A percentile compares a stretch with the other conserved stretches of the same genome.
phyloP scores from a whole-genome alignment of 148 eudicot genomes.

The Chenopodium suecicum region DNA sequence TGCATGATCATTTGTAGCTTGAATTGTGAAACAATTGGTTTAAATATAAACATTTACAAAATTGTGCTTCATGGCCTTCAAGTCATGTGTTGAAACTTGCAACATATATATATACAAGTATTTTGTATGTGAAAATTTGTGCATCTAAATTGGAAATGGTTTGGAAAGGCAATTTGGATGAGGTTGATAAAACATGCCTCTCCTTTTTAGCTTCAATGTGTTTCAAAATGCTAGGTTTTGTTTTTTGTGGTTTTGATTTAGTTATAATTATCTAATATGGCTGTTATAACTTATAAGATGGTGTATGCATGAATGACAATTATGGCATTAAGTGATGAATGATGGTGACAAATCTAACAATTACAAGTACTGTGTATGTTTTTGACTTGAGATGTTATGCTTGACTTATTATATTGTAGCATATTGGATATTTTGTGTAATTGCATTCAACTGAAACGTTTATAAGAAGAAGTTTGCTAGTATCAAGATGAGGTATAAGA shows the following conservation, averaged over 20 bases:
- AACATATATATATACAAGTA: too few species aligned
- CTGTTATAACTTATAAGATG: background rate
- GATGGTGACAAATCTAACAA: background rate
- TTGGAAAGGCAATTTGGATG: background rate
- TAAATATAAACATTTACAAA: background rate
- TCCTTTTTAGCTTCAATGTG: background rate
- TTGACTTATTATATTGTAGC: constrained; percentile 1
- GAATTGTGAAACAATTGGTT: background rate
- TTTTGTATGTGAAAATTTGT: background rate
- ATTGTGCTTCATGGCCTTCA: background rate
- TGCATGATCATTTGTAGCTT: background rate
- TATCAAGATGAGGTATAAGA: too few species aligned
- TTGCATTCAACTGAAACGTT: too few species aligned
- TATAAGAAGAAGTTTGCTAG: too few species aligned
- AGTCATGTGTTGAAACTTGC: background rate
- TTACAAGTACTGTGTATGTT: background rate
- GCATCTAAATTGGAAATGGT: background rate
- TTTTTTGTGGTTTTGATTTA: background rate
- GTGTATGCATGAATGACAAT: background rate
- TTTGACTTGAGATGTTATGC: background rate
- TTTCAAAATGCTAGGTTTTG: background rate
- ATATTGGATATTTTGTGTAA: too few species aligned
- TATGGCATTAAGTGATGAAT: background rate
- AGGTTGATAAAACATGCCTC: background rate
- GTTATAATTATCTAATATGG: background rate